Evolutionary conservation across 2,329 filamentous ascomycete genomes (phyloP), one percentile per base, ranked within the genome.

Genomic region (Phialemoniopsis sp.): DNA sequence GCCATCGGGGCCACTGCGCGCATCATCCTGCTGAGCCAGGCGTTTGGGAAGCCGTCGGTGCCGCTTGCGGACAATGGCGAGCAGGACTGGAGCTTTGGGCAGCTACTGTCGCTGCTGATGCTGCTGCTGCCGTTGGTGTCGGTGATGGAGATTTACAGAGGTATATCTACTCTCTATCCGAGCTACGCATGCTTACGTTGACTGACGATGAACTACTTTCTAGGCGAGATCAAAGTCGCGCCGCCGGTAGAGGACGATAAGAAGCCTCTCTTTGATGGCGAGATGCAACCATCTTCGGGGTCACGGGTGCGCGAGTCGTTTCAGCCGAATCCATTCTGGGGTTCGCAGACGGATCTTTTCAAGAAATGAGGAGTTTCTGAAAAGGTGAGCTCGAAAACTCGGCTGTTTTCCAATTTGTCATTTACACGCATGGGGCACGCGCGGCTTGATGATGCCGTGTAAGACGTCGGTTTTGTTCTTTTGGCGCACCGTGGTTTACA

Each of bases 21-120:
- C 14, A 70, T 83, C 3, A 64, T 79, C 14, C 50, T 78, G 19
- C 61, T 79, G 5, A 76, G 74, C 0, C 77, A 82, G 51, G 81
- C 80, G 3, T 82, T 85, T 53, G 74, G 76, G 2, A 56, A 41
- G 2, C 73, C 77, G 0, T 65, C 69, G 0, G 64, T 82, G 3
- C 47, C 54, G 16, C 62, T 84, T 3, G 54, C 55, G 6, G 79
- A 80, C 40, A 41, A 58, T 1, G 70, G 67, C 16, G 80, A 84
- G 59, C 72, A 64, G 43, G 60, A 63, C 10, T 84, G 78, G 78
- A 76, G 71, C 46, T 85, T 82, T 49, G 80, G 80, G 1, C 78
- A 82, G 57, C 57, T 83, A 40, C 60, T 85, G 19, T 74, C 76
- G 2, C 58, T 82, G 47, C 58, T 83, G 46, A 62, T 84, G 50